phyloP scores from a whole-genome alignment of 2,329 filamentous ascomycete genomes.

The Cylindrodendrum hubeiense region DNA sequence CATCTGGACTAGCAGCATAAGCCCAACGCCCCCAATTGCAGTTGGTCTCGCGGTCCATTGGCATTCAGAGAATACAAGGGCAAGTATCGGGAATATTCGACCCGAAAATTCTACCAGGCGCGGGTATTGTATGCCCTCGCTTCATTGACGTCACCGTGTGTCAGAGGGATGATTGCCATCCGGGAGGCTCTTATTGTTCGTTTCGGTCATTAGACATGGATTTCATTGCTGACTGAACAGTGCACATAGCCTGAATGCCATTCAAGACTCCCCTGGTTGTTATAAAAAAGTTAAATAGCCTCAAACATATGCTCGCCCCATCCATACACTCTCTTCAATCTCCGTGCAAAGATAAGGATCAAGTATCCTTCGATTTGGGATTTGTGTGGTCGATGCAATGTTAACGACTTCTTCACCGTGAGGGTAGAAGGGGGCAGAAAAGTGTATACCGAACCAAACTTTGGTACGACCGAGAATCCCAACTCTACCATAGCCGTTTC shows the following conservation, averaged over 20 bases:
- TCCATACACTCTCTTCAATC: conserved; percentile 51
- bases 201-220: background rate
- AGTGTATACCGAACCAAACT: conserved; percentile 57
- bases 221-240: background rate
- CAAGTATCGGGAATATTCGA: no score
- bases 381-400: conserved; percentile 53
- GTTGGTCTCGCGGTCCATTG: background rate
- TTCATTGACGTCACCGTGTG: no score
- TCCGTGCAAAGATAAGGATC: conserved; percentile 44
- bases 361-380: conserved; percentile 50
- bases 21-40: background rate
- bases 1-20: background rate
- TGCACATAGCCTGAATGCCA: background rate
- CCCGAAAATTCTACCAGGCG: no score
- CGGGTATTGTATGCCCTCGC: no score
- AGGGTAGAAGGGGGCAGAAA: conserved; percentile 49
- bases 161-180: no score
- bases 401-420: conserved; percentile 45
- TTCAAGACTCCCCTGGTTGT: background rate
- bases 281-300: background rate
- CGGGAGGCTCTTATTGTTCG: background rate
- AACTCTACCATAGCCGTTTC: conserved; percentile 56
- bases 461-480: conserved; percentile 55
- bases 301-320: conserved; percentile 51
- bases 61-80: background rate